Base-by-base conservation (phyloP, 805 yeast genomes). In the Monosporozyma unispora region DNA sequence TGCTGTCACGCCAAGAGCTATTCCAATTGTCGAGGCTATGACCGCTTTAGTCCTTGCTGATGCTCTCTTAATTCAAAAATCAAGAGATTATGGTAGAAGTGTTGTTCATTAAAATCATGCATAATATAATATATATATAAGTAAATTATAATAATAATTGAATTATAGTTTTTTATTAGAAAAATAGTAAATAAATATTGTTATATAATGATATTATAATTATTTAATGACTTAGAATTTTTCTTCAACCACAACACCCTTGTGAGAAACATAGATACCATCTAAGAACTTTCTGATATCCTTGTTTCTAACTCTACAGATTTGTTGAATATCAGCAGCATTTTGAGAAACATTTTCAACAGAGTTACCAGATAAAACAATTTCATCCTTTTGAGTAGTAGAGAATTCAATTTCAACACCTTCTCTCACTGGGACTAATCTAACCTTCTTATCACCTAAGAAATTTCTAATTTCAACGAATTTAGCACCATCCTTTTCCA, bases 251-350 rank as follows among this genome's bases (percentile, higher is more conserved):
- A 31, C 43, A 72, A 78, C 78, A 70, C 96, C 96, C 77, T 85
- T 86, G 79, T 86, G 93, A 62, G 97, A 90, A 68, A 91, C 99
- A 76, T 91, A 91, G 79, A 91, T 90, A 89, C 99, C 99, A 77
- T 95, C 99, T 82, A 93, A 86, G 83, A 93, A 93, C 83, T 93
- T 93, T 80, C 98, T 87, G 89, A 93, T 93, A 93, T 91, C 99
- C 91, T 93, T 93, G 93, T 91, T 91, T 82, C 96, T 87, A 72
- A 89, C 98, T 75, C 95, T 83, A 82, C 97, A 89, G 75, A 81
- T 81, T 80, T 91, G 98, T 78, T 91, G 96, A 68, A 93, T 81
- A 72, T 89, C 96, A 69, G 99, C 99, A 75, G 96, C 93, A 70
- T 90, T 86, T 79, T 91, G 99, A 60, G 98, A 93, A 63, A 91